Base-by-base conservation (phyloP, 306 rosid species). In the Citrullus colocynthis region DNA sequence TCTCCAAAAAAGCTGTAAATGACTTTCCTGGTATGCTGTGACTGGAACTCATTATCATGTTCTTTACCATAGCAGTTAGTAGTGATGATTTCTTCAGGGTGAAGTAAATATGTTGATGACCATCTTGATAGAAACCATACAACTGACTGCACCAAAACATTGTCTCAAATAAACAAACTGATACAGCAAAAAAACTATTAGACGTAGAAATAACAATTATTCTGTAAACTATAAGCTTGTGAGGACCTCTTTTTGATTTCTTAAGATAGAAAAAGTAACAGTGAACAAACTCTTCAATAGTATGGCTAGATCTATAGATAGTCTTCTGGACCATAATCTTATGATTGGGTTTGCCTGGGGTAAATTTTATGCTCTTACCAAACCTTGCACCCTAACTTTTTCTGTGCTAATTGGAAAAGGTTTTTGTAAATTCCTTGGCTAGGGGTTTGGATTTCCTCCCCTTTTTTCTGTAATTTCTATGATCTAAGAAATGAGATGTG, bases 101-200 rank as follows among this genome's bases (percentile, higher is more conserved):
- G 81, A 91, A 95, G 85, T 69, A 95, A 81, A 87, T 88, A 95
- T 41, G 98, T 92, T 56, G 85, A 89, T 71, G 95, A 92, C 98
- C 98, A 95, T 84, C 98, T 89, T 79, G 97, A 92, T 78, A 95
- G 93, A 86, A 95, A 92, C 98, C 98, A 95, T 78, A 95, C 82
- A 81, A 95, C 78, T 81, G 98, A 91, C 98, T 95, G 93, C 88
- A 85, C 54, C 77, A 73, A 73, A 49, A 73, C 44, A 73, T 32
- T 28, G 60, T 16, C 60, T 49, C 45, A 51, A 48, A 73, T 73
- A 51, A 73, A 30, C 56, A 2, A 51, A 73, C 44, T 15, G 57
- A 44, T 42, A 45, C 57, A 45, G 39, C 75, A 44, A 24, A 11
- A 45, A 41, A 20, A 21, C 57, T 44, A 42, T 44, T 70, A 67